These are phyloP conservation scores for Pleurotus giganteus DNA, from an alignment of 768 basidiomycete species.

Conservation along the genomic window DNA sequence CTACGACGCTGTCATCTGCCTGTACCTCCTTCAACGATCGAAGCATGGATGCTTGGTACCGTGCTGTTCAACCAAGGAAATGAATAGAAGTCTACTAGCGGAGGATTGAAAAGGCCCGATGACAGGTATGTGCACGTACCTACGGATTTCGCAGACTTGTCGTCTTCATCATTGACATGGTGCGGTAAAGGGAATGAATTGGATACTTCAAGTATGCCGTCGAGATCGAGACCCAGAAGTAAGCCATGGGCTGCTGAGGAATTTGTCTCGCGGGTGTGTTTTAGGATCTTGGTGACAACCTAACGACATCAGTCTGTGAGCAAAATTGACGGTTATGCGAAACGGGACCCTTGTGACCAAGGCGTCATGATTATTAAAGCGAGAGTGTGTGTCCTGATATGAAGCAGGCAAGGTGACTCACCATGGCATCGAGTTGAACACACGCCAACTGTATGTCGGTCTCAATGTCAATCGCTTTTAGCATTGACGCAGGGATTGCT, in stretches of 20 bases:
- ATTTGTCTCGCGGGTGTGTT: slow-evolving; percentile 81
- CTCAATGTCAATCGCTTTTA: slow-evolving; percentile 91
- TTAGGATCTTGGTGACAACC: slow-evolving; percentile 93
- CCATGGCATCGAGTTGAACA: slow-evolving; percentile 87
- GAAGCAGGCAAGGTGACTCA: slow-evolving; percentile 35
- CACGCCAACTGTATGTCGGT: slow-evolving; percentile 76
- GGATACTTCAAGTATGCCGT: slow-evolving; percentile 86
- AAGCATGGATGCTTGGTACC: slow-evolving; percentile 83
- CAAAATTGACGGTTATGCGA: background rate
- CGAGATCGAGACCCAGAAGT: slow-evolving; percentile 87
- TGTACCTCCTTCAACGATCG: slow-evolving; percentile 88
- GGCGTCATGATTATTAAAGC: background rate
- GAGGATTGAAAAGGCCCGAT: slow-evolving; percentile 1
- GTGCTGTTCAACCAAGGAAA: slow-evolving; percentile 40
- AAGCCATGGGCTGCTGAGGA: slow-evolving; percentile 79
- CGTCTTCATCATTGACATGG: slow-evolving; percentile 72
- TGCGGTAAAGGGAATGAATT: slow-evolving; percentile 86
- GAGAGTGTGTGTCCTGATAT: background rate
- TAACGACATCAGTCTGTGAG: slow-evolving; percentile 27
- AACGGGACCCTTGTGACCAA: no score
- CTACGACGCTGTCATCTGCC: slow-evolving; percentile 87
- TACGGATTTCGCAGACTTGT: slow-evolving; percentile 73
- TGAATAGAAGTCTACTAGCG: slow-evolving; percentile 11
- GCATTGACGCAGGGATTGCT: slow-evolving; percentile 89
- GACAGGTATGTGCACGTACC: slow-evolving; percentile 42